Evolutionary conservation across 2,329 filamentous ascomycete species (phyloP), one percentile per base, ranked within the genome.

Genomic region (Pseudocercospora musae): DNA sequence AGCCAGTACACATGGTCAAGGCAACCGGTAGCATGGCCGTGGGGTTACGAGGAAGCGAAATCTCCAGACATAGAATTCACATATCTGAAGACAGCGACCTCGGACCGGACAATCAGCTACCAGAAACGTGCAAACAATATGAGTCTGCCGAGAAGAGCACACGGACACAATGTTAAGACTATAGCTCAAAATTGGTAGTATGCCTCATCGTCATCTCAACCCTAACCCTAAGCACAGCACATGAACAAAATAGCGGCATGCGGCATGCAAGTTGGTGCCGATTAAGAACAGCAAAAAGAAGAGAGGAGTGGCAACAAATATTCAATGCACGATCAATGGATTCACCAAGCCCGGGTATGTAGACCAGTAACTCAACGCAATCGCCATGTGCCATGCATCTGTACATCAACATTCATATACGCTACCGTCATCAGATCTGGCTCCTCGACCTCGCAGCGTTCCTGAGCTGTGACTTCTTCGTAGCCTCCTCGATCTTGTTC

Each of bases 401-500:
- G 18, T 21, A 48, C 18, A 48, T 11, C 10, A 11, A 9, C 8
- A 48, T 23, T 5, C 18, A 48, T 10, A 21, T 21, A 1, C 20
- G 13, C 20, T 18, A 21, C 18, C n/a, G 4, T 11, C 4, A 29
- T 52, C 48, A 52, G 27, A 29, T 29, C 25, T 29, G 21, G 27
- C 25, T 52, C 15, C 23, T 29, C 8, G 15, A 25, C 13, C 21
- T 29, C 48, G 21, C 21, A 29, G 15, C 25, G 15, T 52, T 29
- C 48, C 48, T 52, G 2, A 52, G 23, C 48, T 69, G 69, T 15
- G 68, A 67, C 66, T 71, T 74, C 59, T 62, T 53, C 27, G 66
- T 75, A 21, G 79, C 80, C 72, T 89, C 86, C 63, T 86, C 82
- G 59, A 93, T 86, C 76, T 90, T 88, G 10, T 81, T 81, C 69